Evolutionary conservation across 169 alveolate species (phyloP).

Genomic region (Eimeria necatrix): DNA sequence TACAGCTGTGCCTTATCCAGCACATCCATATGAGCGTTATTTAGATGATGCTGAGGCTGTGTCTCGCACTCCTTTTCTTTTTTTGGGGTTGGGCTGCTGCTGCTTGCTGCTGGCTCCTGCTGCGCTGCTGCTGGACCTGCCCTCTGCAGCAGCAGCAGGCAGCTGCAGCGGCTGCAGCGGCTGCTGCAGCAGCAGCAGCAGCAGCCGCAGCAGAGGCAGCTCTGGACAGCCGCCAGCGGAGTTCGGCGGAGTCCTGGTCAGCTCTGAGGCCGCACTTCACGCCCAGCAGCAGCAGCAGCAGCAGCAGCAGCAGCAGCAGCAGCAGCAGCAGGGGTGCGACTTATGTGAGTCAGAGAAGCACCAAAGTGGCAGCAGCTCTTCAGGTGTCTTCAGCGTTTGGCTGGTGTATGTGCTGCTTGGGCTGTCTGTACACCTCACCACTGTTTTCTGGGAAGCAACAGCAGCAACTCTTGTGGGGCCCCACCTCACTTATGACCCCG

Average conservation of each 20-base stretch:
- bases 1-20: not conserved
- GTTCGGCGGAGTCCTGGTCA: not conserved
- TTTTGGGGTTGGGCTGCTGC: not conserved
- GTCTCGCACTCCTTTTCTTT: not conserved
- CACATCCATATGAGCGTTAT: not conserved
- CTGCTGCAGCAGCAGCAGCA: slow-evolving; percentile 15
- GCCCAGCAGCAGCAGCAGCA: not conserved
- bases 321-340: not conserved
- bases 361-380: slow-evolving; percentile 19
- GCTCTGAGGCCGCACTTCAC: not conserved
- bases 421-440: not conserved
- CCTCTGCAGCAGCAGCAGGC: not conserved
- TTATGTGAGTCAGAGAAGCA: not conserved
- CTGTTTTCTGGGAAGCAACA: not conserved
- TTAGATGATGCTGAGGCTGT: not conserved
- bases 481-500: not conserved
- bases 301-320: not conserved
- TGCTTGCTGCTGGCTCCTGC: not conserved
- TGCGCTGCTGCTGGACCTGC: not conserved
- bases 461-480: not conserved
- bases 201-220: slow-evolving; percentile 24
- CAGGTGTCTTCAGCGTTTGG: slow-evolving; percentile 2
- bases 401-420: not conserved
- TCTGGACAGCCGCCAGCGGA: not conserved
- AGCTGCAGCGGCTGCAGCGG: not conserved